A percentile compares a stretch with the other conserved stretches of the same genome.
These are phyloP conservation scores for Avena sativa DNA, from an alignment of 176 grass and related monocot species.

Conservation along the genomic window DNA sequence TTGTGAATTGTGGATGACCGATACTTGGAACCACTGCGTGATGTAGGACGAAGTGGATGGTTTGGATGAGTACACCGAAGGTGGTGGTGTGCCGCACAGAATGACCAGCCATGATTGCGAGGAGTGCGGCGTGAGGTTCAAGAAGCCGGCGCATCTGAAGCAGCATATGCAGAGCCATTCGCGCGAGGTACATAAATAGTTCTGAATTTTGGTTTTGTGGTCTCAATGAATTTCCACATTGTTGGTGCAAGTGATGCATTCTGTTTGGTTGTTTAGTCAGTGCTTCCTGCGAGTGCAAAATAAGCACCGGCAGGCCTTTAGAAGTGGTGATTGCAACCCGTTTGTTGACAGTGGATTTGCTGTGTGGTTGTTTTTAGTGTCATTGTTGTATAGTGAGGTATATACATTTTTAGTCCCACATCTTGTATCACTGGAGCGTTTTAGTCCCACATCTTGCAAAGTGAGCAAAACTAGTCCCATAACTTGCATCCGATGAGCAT, in stretches of 20 bases:
- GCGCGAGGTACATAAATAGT: slow-evolving; percentile 48
- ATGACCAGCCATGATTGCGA: slow-evolving; percentile 38
- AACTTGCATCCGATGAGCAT: too few species aligned
- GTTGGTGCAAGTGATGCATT: not conserved
- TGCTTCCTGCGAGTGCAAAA: not conserved
- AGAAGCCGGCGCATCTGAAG: slow-evolving; percentile 69
- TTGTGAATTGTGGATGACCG: not conserved
- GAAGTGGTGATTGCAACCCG: not conserved
- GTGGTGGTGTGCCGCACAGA: not conserved
- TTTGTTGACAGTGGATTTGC: not conserved
- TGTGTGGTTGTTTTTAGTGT: not conserved
- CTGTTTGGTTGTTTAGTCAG: not conserved
- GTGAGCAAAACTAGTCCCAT: too few species aligned
- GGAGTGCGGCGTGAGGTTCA: slow-evolving; percentile 55
- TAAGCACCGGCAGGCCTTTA: not conserved
- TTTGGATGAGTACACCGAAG: slow-evolving; percentile 7
- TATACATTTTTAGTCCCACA: too few species aligned
- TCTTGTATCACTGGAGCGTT: too few species aligned
- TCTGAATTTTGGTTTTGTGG: not conserved
- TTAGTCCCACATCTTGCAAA: too few species aligned
- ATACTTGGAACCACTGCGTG: not conserved
- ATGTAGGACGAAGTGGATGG: slow-evolving; percentile 46
- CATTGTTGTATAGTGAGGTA: not conserved
- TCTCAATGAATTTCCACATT: not conserved
- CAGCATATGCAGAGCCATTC: slow-evolving; percentile 84